Conservation (phyloP, 306 rosid genomes). For the Trifolium dubium region DNA sequence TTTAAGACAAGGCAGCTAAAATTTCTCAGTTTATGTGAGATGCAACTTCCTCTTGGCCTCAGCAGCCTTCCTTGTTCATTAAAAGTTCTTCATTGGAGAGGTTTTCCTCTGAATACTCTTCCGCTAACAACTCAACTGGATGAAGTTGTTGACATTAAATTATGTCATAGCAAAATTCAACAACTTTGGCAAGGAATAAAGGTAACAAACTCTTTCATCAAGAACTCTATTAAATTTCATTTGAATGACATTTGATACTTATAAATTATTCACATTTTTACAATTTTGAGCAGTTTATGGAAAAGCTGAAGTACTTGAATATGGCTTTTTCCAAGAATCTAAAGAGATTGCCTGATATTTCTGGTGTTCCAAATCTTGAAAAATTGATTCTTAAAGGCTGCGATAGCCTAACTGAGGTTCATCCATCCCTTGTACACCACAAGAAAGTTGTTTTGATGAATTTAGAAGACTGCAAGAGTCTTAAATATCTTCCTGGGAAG, state of each 20-base stretch:
- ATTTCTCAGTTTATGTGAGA: constrained; percentile 13
- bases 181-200: constrained; percentile 37
- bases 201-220: not conserved
- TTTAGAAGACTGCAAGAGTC: constrained; percentile 22
- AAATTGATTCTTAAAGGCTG: constrained; percentile 20
- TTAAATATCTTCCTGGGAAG: constrained; percentile 34
- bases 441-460: not conserved
- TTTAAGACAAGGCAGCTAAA: constrained; percentile 32
- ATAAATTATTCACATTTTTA: not conserved
- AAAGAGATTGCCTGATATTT: constrained; percentile 15
- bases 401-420: constrained; percentile 2
- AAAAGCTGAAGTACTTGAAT: constrained; percentile 26
- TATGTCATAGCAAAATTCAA: constrained; percentile 23
- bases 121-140: not conserved
- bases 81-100: constrained; percentile 36
- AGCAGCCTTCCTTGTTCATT: constrained; percentile 21
- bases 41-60: constrained; percentile 23
- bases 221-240: not conserved
- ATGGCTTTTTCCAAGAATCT: constrained; percentile 23
- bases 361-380: constrained; percentile 27
- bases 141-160: constrained; percentile 32
- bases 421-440: constrained; percentile 29
- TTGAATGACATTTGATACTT: not conserved
- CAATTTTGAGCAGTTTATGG: constrained; percentile 20
- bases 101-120: constrained; percentile 33